Conservation (phyloP, 2,329 filamentous ascomycete genomes). For the Fusarium xyrophilum region DNA sequence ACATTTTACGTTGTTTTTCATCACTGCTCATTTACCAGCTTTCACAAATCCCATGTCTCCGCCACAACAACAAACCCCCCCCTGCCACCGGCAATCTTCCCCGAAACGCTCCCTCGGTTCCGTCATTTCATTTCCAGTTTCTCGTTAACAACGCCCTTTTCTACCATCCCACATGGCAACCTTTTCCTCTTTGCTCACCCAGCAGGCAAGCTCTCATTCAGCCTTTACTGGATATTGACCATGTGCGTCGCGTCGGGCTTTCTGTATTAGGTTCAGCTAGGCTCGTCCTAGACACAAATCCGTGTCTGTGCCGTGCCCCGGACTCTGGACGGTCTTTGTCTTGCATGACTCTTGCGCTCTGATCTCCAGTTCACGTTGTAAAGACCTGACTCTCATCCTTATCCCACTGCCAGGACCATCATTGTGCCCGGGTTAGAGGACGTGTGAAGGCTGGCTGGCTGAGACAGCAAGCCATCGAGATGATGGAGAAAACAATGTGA, state of each 20-base stretch:
- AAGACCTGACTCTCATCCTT: background rate
- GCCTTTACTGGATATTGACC: constrained; percentile 12
- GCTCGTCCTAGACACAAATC: constrained; percentile 31
- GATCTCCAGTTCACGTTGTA: background rate
- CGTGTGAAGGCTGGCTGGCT: background rate
- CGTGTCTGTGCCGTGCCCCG: constrained; percentile 25
- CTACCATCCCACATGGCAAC: constrained; percentile 30
- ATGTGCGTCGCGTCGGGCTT: constrained; percentile 37
- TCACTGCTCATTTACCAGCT: constrained; percentile 24
- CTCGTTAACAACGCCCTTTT: constrained; percentile 10
- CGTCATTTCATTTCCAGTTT: constrained; percentile 16
- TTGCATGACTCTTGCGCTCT: constrained; percentile 32
- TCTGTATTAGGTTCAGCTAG: constrained; percentile 34
- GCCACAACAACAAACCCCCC: constrained; percentile 16
- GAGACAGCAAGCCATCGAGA: background rate
- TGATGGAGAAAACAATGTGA: background rate
- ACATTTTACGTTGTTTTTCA: constrained; percentile 23
- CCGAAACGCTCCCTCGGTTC: constrained; percentile 20
- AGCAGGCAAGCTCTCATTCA: constrained; percentile 2
- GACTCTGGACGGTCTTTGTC: constrained; percentile 18
- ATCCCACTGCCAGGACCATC: background rate
- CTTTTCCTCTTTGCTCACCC: too few species aligned
- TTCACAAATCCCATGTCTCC: constrained; percentile 23
- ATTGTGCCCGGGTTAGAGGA: background rate
- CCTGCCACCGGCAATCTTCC: constrained; percentile 31